Evolutionary conservation across 164 flowering plant genomes (phyloP), one percentile per base, ranked within the genome.

Genomic region (Buxus sempervirens): DNA sequence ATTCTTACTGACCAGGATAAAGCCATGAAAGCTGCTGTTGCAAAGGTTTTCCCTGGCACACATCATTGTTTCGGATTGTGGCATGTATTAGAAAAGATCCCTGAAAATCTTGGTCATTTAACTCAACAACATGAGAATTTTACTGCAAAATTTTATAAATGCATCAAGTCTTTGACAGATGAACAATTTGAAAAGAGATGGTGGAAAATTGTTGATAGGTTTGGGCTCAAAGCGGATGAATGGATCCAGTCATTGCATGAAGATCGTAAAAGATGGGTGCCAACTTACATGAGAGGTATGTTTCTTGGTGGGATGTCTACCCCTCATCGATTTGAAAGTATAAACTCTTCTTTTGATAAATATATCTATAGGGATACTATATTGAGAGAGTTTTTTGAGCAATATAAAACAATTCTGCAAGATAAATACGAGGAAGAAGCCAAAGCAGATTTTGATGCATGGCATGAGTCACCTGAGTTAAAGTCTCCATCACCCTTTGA

Each of bases 401-500:
- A 82, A 60, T 90, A 90, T 64, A 83, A 83, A 45, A 51, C 66
- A 27, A 81, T 88, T 76, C 77, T 88, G 20, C 90, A 88, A 28
- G 86, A 85, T 68, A 76, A 87, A 71, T 84, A 76, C 55, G 93
- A 90, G 68, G 93, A 86, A 60, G 96, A 90, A 79, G 88, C 86
- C 7, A 68, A 84, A 19, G 93, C 96, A 58, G 93, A 90, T 78
- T 90, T 87, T 70, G 96, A 90, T 59, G 85, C 93, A 6, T 83
- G 73, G 81, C 87, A 90, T 72, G 88, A 87, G 68, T 85, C 81
- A 66, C 91, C 93, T 18, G 88, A 91, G 1, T 54, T 86, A 42
- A 90, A 77, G 67, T 90, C 96, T 58, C 96, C 96, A 60, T 90
- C 96, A 58, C 93, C 96, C 18, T 91, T 89, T 88, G 97, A 92